phyloP scores from a whole-genome alignment of 176 grass and related monocot species.

The Poa pratensis region DNA sequence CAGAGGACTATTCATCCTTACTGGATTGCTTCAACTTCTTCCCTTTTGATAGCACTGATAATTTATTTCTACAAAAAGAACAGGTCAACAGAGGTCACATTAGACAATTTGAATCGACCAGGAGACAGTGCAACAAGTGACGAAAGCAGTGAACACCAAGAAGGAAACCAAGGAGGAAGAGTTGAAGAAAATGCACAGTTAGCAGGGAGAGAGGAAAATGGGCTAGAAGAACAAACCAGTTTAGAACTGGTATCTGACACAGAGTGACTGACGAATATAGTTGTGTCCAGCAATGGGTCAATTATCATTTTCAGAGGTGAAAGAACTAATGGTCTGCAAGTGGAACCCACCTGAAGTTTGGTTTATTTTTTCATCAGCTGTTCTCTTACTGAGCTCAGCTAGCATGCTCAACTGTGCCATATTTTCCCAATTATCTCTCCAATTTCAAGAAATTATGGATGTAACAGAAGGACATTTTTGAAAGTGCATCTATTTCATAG shows the following conservation, averaged over 20 bases:
- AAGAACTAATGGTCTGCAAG: background rate
- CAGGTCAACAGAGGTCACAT: background rate
- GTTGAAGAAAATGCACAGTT: background rate
- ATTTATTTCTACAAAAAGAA: slow-evolving; percentile 45
- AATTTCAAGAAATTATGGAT: background rate
- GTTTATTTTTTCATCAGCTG: background rate
- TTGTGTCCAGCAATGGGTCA: background rate
- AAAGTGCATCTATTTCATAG: background rate
- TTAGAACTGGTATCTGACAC: background rate
- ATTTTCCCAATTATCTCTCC: background rate
- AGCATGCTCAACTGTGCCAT: background rate
- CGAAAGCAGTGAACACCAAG: slow-evolving; percentile 23
- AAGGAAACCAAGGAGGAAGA: slow-evolving; percentile 17
- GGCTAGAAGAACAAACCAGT: background rate
- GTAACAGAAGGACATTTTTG: background rate
- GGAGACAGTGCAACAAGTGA: slow-evolving; percentile 15
- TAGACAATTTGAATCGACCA: background rate
- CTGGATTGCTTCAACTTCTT: slow-evolving; percentile 43
- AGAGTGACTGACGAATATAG: background rate
- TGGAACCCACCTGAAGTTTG: background rate
- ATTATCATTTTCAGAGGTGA: background rate
- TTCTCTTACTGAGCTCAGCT: background rate
- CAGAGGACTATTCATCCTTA: slow-evolving; percentile 53
- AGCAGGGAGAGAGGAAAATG: background rate
- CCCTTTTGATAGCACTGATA: slow-evolving; percentile 45